Conservation (phyloP, 2,329 filamentous ascomycete species). For the Stenocarpella maydis region DNA sequence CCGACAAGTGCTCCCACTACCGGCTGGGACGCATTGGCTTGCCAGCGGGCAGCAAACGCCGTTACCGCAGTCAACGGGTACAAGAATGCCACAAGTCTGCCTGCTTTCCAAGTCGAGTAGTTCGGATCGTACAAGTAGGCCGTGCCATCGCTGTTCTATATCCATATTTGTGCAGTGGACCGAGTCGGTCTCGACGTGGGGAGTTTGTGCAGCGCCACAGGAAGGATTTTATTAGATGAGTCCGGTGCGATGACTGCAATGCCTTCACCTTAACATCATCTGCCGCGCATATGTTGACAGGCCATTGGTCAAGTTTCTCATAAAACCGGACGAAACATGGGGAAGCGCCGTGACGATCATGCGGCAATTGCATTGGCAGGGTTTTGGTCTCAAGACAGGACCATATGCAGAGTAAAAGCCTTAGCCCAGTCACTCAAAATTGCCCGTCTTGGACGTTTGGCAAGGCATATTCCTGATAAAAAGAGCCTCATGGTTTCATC, state of each 20-base stretch:
- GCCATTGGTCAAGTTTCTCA: slow-evolving; percentile 10
- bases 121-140: background rate
- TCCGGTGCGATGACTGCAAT: slow-evolving; percentile 12
- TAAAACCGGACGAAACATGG: slow-evolving; percentile 23
- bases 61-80: slow-evolving; percentile 20
- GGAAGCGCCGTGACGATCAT: slow-evolving; percentile 23
- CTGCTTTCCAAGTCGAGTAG: background rate
- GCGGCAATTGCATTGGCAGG: background rate
- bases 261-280: slow-evolving; percentile 17
- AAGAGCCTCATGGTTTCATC: slow-evolving; percentile 8
- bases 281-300: slow-evolving; percentile 13
- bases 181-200: slow-evolving; percentile 13
- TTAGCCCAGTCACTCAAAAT: slow-evolving; percentile 9
- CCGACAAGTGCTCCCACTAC: slow-evolving; percentile 6
- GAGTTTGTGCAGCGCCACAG: background rate
- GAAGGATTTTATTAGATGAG: background rate
- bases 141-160: slow-evolving; percentile 1
- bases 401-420: background rate
- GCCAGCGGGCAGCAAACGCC: slow-evolving; percentile 13
- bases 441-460: slow-evolving; percentile 15
- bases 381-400: slow-evolving; percentile 6
- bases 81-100: background rate
- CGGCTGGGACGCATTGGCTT: slow-evolving; percentile 8
- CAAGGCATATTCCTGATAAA: slow-evolving; percentile 11
- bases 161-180: slow-evolving; percentile 1